Conservation (phyloP, 2,329 filamentous ascomycete genomes). For the Geosmithia putterillii region DNA sequence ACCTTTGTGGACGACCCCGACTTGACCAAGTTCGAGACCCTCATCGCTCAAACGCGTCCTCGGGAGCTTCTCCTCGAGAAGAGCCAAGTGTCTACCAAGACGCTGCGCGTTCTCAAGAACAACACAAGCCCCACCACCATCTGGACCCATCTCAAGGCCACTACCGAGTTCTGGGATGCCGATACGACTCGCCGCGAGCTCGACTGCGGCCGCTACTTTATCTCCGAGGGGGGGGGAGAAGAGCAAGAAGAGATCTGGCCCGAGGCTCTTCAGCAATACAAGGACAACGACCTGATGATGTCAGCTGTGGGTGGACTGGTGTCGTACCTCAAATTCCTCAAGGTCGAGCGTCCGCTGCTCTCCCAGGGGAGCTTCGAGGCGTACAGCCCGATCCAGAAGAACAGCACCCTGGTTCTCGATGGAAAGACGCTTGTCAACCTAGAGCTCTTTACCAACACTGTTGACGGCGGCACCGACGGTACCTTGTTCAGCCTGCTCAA, state of each 20-base stretch:
- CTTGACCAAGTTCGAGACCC: conserved; percentile 92
- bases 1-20: conserved; percentile 87
- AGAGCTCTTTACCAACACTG: conserved; percentile 91
- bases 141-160: conserved; percentile 86
- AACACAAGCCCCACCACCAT: conserved; percentile 87
- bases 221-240: conserved; percentile 28
- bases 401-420: conserved; percentile 84
- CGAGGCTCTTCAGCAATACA: conserved; percentile 54
- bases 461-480: conserved; percentile 72
- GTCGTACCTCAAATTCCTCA: conserved; percentile 75
- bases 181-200: conserved; percentile 75
- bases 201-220: conserved; percentile 68
- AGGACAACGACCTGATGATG: conserved; percentile 72
- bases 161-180: conserved; percentile 81
- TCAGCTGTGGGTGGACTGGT: conserved; percentile 83
- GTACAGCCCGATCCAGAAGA: conserved; percentile 85
- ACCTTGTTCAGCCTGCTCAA: conserved; percentile 88
- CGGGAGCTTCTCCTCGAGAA: conserved; percentile 87
- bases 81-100: conserved; percentile 73
- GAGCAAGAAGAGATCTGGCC: conserved; percentile 60
- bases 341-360: conserved; percentile 77
- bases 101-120: conserved; percentile 86
- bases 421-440: conserved; percentile 95
- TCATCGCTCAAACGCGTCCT: conserved; percentile 83
- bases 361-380: conserved; percentile 83